phyloP scores from a whole-genome alignment of 2,329 filamentous ascomycete genomes.

The Beauveria scarabaeidicola region DNA sequence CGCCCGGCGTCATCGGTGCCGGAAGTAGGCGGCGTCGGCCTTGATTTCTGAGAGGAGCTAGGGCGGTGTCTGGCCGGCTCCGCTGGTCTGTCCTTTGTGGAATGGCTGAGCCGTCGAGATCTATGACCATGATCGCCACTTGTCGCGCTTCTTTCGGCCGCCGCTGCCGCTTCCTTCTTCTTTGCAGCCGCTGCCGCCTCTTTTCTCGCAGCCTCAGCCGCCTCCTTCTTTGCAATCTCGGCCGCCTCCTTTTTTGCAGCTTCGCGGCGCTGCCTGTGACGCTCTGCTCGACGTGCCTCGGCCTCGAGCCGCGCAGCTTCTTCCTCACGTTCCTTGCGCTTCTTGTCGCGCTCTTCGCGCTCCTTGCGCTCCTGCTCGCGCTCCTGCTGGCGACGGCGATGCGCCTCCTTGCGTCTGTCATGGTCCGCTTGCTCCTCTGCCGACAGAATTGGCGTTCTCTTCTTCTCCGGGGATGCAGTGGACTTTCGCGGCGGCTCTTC shows the following conservation, averaged over 20 bases:
- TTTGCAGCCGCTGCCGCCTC: background rate
- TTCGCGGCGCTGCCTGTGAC: background rate
- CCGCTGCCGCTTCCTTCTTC: background rate
- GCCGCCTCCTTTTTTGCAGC: background rate
- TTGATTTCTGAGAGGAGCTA: background rate
- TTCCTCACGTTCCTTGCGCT: conserved; percentile 4
- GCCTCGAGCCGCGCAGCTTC: conserved; percentile 12
- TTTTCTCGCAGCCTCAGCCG: background rate
- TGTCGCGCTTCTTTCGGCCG: background rate
- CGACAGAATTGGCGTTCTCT: conserved; percentile 26
- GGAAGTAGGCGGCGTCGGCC: background rate
- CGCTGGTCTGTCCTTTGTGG: conserved; percentile 24
- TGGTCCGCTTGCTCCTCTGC: conserved; percentile 41
- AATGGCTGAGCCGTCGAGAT: conserved; percentile 34
- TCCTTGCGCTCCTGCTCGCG: conserved; percentile 13
- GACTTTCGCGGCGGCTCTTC: background rate
- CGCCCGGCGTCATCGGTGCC: background rate
- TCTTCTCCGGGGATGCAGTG: background rate
- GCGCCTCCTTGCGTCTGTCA: conserved; percentile 41
- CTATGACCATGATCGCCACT: conserved; percentile 16
- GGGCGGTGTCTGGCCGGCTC: conserved; percentile 5
- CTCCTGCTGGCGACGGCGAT: conserved; percentile 11
- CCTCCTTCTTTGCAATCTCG: background rate
- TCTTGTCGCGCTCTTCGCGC: conserved; percentile 11
- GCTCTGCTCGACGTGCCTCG: background rate